Base-by-base conservation (phyloP, 2,329 filamentous ascomycete species). In the Trichoderma aggressivum region DNA sequence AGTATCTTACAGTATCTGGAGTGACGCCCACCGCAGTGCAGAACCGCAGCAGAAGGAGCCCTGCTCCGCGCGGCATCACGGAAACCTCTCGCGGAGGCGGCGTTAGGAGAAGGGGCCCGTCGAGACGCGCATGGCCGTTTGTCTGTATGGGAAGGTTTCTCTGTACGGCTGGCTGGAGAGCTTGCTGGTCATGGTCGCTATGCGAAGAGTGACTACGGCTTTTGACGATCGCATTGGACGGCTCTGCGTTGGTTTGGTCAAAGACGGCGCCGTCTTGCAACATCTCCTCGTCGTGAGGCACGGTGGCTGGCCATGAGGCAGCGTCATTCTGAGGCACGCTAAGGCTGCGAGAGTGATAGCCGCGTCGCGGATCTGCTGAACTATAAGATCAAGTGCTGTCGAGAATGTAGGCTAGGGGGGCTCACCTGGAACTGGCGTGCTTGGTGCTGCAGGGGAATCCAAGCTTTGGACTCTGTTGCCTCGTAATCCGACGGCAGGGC, bases 391-490 rank as follows among this genome's bases (percentile, higher is more conserved):
- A 78, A 78, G 73, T 74, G 73, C 74, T 75, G 74, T 77, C 74
- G 73, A 61, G 39, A 72, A 62, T 64, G 30, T 10, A 61, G 30
- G 30, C 28, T 43, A 34, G 11, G 28, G 34, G 32, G 28, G 70
- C 79, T 77, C 73, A 82, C 86, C 84, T 74, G 83, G 78, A 0
- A 85, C 77, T 7, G 87, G 86, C 0, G 86, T 87, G 72, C 84
- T 79, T 0, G 86, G 82, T 2, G 81, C 79, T 21, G 83, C 78
- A 2, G 87, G 87, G 0, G 87, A 87, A 74, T 90, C 86, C 2
- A 90, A 78, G 71, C 81, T 88, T 72, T 88, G 87, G 21, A 89
- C 85, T 14, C 87, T 81, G 47, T 81, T 84, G 24, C 82, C 80
- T 3, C 82, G 79, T 5, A 88, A 73, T 1, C 81, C 81, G 3